Base-by-base conservation (phyloP, 805 yeast species). In the Yarrowia deformans region DNA sequence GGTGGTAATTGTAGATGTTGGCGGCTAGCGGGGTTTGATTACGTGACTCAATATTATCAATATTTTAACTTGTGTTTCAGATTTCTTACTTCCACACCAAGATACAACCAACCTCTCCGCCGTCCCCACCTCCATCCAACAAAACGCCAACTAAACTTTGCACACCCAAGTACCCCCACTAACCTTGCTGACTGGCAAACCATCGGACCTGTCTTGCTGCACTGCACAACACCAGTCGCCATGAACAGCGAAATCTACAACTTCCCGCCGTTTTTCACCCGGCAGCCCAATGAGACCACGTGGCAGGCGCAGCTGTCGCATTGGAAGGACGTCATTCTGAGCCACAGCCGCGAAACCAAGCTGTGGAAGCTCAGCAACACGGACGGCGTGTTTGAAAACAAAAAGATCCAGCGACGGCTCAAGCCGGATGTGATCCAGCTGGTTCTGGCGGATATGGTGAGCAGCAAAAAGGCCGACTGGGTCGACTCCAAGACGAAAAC, bases 251-350 rank as follows among this genome's bases (percentile, higher is more conserved):
- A 83, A 4, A 87, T 88, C 19, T 87, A 87, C 74, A 81, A 86
- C 46, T 94, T 93, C 77, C 98, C 98, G 7, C 99, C 99, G 0
- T 86, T 94, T 73, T 94, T 87, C 80, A 95, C 98, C 9, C 84
- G 87, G 71, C 99, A 94, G 79, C 93, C 95, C 29, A 93, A 94
- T 74, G 84, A 87, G 45, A 86, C 90, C 12, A 89, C 95, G 1
- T 86, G 90, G 81, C 83, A 84, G 39, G 88, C 91, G 12, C 99
- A 94, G 78, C 79, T 90, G 16, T 83, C 83, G n/a, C 86, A 90
- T 68, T 94, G 99, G 99, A 80, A 83, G 35, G 81, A 84, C 54
- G 78, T 94, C 35, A 79, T 94, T 0, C 76, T 89, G 10, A 81
- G 82, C 7, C 90, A 86, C 73, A 88, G 96, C 73, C 82, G 84